Percentiles rank a stretch among this genome's conserved stretches.
Evolutionary conservation across 140 eudicot species (phyloP).

Genomic region (Bidens hawaiensis): DNA sequence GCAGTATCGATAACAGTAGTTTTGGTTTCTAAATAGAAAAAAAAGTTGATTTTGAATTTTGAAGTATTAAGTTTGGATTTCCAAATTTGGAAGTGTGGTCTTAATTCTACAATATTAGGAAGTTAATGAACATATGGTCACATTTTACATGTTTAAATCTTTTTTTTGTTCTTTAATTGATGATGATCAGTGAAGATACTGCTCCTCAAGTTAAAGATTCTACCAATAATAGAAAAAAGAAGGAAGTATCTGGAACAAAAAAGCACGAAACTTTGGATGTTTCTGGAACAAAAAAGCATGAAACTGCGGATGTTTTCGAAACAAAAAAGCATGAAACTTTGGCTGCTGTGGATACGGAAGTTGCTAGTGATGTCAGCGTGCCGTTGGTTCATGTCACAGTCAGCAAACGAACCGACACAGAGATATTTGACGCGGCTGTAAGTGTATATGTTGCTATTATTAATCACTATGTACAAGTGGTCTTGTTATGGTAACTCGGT

Average conservation of each 20-base stretch:
- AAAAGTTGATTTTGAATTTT: neutral
- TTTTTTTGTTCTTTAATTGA: constrained; percentile 4
- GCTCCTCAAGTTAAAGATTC: constrained; percentile 29
- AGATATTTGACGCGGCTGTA: constrained; percentile 35
- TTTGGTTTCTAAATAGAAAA: neutral
- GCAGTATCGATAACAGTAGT: neutral
- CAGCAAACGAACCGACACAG: constrained; percentile 38
- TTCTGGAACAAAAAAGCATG: no score
- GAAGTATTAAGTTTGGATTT: neutral
- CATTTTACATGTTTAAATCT: neutral
- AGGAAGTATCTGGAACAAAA: constrained; percentile 30
- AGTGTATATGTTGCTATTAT: constrained; percentile 29
- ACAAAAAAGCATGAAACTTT: constrained; percentile 37
- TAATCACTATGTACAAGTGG: neutral
- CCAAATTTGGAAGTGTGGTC: neutral
- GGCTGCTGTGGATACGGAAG: constrained; percentile 27
- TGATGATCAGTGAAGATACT: constrained; percentile 46
- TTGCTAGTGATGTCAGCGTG: constrained; percentile 26
- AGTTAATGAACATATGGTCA: neutral
- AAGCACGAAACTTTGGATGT: constrained; percentile 40
- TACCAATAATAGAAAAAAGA: constrained; percentile 24
- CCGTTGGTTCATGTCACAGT: constrained; percentile 42
- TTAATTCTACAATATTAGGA: neutral
- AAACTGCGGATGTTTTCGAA: constrained; percentile 38
- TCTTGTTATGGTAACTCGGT: neutral